Evolutionary conservation across 768 basidiomycete genomes (phyloP), one percentile per base, ranked within the genome.

Genomic region (Polyporus arcularius): DNA sequence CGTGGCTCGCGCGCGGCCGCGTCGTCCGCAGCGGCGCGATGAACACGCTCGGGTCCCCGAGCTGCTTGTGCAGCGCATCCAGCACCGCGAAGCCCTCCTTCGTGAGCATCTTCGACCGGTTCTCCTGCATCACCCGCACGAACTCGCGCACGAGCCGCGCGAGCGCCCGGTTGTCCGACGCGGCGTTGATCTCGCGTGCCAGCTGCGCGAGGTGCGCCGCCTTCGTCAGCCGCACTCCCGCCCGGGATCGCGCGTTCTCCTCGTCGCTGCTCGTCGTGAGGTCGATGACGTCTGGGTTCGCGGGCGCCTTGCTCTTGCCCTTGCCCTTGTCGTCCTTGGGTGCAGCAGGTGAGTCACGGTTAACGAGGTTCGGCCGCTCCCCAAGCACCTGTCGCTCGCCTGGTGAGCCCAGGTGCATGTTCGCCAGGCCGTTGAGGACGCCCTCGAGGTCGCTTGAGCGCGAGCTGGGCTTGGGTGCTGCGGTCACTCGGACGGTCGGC

Each of bases 61-160:
- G 79, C 67, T 88, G 89, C 71, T 87, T 88, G 72, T 83, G 79
- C 63, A 92, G 70, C 31, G 83, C 80, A 64, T 90, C 89, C 55
- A 92, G 73, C 72, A 92, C 88, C 26, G 77, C 72, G 67, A 87
- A 89, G 6, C 84, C 90, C 63, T 91, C 88, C 71, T 83, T 86
- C 39, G 85, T 91, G 66, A 89, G 68, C 51, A 82, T 83, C 65
- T 80, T 81, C 59, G 88, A 90, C 47, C 81, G 85, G 68, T 86
- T 87, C 57, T 80, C 81, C 70, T 86, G 81, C 70, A 91, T 74
- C 43, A 85, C 80, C 42, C 77, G 78, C n/a, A 81, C 74, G 67
- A 90, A 92, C 53, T 89, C 85, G 47, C 70, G 68, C 40, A 90
- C 83, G 35, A 84, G 70, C 49, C 72, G 71, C 9, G 86, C 78